Percentiles rank a stretch among this genome's conserved stretches.
These are phyloP conservation scores for Arthrinium puccinioides DNA, from an alignment of 2,329 filamentous ascomycete species.

Conservation along the genomic window DNA sequence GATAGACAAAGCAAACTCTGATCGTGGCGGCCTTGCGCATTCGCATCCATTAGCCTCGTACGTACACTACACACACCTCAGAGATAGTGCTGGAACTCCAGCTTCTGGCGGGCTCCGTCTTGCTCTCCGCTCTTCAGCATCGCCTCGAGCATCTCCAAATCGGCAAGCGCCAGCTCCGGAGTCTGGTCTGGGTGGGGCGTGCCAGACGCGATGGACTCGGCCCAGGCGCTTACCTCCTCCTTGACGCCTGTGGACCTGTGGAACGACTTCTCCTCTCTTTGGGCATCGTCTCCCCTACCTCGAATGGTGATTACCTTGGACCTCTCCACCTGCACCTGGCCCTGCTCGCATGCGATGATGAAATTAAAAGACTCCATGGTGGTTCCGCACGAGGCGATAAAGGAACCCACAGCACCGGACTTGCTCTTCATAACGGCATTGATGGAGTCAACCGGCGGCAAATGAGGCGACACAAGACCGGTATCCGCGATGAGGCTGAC, in stretches of 20 bases:
- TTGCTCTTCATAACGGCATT: constrained; percentile 48
- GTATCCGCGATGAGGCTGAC: constrained; percentile 47
- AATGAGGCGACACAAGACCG: constrained; percentile 42
- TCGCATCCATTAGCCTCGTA: too few species aligned
- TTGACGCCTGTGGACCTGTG: constrained; percentile 45
- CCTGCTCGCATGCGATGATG: constrained; percentile 49
- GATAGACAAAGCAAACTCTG: constrained; percentile 18
- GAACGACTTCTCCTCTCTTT: constrained; percentile 36
- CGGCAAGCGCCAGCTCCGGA: constrained; percentile 50
- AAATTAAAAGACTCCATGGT: constrained; percentile 46
- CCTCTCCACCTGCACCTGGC: constrained; percentile 39
- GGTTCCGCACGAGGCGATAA: constrained; percentile 51
- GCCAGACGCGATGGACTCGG: constrained; percentile 40
- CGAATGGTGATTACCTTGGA: constrained; percentile 36
- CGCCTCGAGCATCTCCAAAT: constrained; percentile 51
- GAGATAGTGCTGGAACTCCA: constrained; percentile 29
- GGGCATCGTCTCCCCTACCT: constrained; percentile 24
- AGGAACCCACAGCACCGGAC: constrained; percentile 48
- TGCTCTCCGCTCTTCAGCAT: constrained; percentile 41
- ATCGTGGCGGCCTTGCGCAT: background rate
- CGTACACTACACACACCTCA: too few species aligned
- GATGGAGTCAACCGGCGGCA: constrained; percentile 62
- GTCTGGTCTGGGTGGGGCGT: constrained; percentile 41
- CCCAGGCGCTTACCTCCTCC: constrained; percentile 57
- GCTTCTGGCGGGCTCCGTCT: constrained; percentile 29